phyloP scores from a whole-genome alignment of 2,329 filamentous ascomycete genomes.

The Plenodomus lindquistii region DNA sequence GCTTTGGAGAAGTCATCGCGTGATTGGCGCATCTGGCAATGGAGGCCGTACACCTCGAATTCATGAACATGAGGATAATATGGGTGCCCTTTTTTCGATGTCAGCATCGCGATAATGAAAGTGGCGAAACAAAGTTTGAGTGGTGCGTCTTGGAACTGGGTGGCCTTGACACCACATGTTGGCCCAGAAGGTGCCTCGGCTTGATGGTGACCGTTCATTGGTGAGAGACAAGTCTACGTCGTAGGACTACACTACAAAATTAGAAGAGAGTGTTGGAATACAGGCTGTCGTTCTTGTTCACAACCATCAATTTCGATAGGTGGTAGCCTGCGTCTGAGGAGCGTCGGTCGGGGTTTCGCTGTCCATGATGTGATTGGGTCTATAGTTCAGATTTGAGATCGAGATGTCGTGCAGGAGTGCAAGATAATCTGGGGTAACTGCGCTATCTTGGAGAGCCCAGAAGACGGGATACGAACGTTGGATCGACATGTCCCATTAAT shows the following conservation, averaged over 20 bases:
- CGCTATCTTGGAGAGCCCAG: not conserved
- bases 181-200: not conserved
- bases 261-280: not conserved
- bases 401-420: not conserved
- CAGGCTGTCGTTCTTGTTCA: not conserved
- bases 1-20: not conserved
- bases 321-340: not conserved
- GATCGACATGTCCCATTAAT: not conserved
- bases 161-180: not conserved
- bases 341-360: not conserved
- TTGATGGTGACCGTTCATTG: not conserved
- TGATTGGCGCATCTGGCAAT: not conserved
- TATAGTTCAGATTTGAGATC: not conserved
- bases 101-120: not conserved
- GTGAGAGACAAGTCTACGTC: not conserved
- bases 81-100: not conserved
- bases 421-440: not conserved
- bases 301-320: not conserved
- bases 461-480: not conserved
- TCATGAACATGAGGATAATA: not conserved
- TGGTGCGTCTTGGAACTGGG: not conserved
- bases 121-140: not conserved
- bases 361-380: not conserved
- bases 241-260: not conserved
- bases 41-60: not conserved